Percentiles rank a stretch among this genome's conserved stretches.
These are phyloP conservation scores for Letharia lupina DNA, from an alignment of 495 filamentous ascomycete genomes.

Conservation along the genomic window DNA sequence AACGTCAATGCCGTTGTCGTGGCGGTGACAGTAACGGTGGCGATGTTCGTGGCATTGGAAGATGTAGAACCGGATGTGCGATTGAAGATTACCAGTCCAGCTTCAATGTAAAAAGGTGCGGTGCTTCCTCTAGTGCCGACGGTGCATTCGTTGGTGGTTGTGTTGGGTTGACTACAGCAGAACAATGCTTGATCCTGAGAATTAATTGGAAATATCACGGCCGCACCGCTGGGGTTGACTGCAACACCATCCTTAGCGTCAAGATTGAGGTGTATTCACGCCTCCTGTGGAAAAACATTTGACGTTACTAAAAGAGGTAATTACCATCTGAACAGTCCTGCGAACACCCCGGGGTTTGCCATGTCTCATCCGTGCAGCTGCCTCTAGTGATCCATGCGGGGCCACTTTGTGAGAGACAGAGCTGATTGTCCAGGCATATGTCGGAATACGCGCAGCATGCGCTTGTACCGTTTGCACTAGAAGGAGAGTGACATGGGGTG, in stretches of 20 bases:
- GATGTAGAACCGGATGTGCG: conserved; percentile 1
- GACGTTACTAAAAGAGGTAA: not conserved
- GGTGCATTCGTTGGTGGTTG: not conserved
- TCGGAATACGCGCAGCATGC: not conserved
- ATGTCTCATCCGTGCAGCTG: not conserved
- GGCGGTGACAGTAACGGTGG: not conserved
- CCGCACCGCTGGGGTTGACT: not conserved
- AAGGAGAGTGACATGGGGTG: not conserved
- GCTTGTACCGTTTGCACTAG: too few relatives aligned
- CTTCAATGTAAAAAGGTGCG: not conserved
- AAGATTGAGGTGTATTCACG: too few relatives aligned
- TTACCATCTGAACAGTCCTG: conserved; percentile 6
- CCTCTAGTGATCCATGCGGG: not conserved
- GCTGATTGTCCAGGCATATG: not conserved
- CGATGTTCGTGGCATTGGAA: not conserved
- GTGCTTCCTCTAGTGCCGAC: not conserved
- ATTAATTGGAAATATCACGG: not conserved
- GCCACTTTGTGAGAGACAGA: not conserved
- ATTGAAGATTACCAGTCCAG: conserved; percentile 2
- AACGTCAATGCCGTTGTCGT: not conserved
- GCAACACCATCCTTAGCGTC: not conserved
- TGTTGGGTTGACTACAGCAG: not conserved
- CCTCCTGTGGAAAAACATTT: too few relatives aligned
- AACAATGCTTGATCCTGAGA: not conserved
- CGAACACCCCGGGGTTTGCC: not conserved